Evolutionary conservation across 1,284 basidiomycete species (phyloP).

Genomic region (Ustilago shanxiensis): DNA sequence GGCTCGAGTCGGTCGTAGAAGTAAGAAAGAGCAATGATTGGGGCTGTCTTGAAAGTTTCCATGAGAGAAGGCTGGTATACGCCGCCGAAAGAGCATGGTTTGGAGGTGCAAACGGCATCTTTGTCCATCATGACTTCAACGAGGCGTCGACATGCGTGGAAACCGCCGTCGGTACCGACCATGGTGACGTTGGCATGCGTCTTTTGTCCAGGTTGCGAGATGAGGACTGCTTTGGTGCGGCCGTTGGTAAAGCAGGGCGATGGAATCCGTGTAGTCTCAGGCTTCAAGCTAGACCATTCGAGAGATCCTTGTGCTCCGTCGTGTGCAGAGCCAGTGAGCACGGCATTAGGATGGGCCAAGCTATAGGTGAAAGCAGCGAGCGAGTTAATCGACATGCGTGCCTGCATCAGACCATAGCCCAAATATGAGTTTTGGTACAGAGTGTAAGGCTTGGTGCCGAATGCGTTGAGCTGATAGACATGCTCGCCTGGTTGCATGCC

Average conservation of each 20-base stretch:
- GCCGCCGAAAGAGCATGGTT: constrained; percentile 95
- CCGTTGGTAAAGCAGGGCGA: constrained; percentile 87
- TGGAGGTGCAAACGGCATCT: constrained; percentile 83
- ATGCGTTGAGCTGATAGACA: constrained; percentile 81
- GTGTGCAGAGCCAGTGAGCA: constrained; percentile 43
- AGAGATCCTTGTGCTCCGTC: constrained; percentile 27
- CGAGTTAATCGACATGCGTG: constrained; percentile 85
- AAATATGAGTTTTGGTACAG: constrained; percentile 73
- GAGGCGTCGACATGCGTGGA: constrained; percentile 85
- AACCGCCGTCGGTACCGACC: constrained; percentile 76
- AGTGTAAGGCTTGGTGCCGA: constrained; percentile 60
- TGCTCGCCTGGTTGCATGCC: constrained; percentile 87
- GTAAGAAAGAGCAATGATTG: constrained; percentile 77
- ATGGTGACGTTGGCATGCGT: constrained; percentile 57
- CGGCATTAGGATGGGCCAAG: constrained; percentile 71
- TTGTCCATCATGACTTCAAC: constrained; percentile 95
- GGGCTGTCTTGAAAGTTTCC: constrained; percentile 80
- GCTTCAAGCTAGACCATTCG: constrained; percentile 68
- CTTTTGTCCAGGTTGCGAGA: constrained; percentile 76
- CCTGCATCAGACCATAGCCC: constrained; percentile 94
- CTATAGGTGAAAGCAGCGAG: constrained; percentile 86
- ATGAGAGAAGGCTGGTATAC: constrained; percentile 96
- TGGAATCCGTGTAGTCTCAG: constrained; percentile 70
- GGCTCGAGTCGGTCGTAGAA: constrained; percentile 94
- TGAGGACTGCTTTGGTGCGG: constrained; percentile 77